Evolutionary conservation across 352 stramenopile species (phyloP).

Genomic region (Globisporangium carolinianum): DNA sequence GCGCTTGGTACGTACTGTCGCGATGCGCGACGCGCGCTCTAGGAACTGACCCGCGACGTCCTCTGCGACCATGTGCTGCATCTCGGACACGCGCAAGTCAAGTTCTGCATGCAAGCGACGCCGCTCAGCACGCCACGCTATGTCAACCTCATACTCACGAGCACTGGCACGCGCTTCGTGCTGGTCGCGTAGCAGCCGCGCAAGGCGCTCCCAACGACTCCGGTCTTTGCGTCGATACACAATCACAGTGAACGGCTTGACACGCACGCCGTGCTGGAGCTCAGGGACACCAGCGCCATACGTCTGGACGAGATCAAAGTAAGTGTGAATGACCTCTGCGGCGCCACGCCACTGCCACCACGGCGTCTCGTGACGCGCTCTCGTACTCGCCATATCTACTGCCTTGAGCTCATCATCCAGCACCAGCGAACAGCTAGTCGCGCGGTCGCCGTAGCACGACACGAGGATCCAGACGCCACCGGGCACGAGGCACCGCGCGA

Average conservation of each 20-base stretch:
- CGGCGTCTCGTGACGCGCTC: conserved; percentile 2
- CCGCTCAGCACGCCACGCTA: conserved; percentile 2
- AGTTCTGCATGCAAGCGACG: not conserved
- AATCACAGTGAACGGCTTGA: conserved; percentile 15
- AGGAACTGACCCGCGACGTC: not conserved
- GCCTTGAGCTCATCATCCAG: not conserved
- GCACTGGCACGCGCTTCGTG: not conserved
- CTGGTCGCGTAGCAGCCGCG: conserved; percentile 9
- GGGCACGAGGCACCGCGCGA: conserved; percentile 20
- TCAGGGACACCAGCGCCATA: conserved; percentile 14
- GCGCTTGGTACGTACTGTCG: not conserved
- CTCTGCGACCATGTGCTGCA: conserved; percentile 8
- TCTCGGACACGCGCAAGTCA: not conserved
- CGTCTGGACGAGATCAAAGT: conserved; percentile 9
- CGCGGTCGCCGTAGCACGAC: conserved; percentile 7
- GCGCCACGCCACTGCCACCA: conserved; percentile 23
- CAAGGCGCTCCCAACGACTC: conserved; percentile 8
- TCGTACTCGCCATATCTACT: not conserved
- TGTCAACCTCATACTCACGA: not conserved
- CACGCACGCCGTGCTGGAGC: conserved; percentile 2
- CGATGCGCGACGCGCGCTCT: not conserved
- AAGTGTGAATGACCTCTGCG: conserved; percentile 1
- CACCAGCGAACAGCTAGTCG: not conserved
- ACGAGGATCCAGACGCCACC: conserved; percentile 21
- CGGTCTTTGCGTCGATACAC: conserved; percentile 18